phyloP scores from a whole-genome alignment of 2,329 filamentous ascomycete species.

The Ophiostoma australiae region DNA sequence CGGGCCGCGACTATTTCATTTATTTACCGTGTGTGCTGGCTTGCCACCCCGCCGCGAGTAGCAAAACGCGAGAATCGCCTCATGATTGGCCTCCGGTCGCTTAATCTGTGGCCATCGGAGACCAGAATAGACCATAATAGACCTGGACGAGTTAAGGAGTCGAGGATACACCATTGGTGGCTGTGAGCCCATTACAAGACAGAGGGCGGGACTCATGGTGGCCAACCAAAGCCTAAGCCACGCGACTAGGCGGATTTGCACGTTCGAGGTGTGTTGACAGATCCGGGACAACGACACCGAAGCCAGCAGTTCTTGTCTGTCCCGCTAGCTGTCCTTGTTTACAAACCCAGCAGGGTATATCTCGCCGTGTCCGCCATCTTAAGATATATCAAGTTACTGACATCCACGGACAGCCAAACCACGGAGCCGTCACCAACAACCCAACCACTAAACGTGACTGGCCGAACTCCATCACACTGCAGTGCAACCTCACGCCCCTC shows the following conservation, averaged over 20 bases:
- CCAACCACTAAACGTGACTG: neutral
- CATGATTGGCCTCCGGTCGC: neutral
- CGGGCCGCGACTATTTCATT: slow-evolving; percentile 12
- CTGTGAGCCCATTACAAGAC: neutral
- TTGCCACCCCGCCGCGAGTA: neutral
- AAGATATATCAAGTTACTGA: neutral
- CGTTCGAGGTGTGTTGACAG: neutral
- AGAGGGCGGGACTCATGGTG: neutral
- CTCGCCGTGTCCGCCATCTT: neutral
- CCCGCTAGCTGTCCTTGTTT: neutral
- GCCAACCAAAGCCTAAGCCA: slow-evolving; percentile 6
- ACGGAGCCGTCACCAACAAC: neutral
- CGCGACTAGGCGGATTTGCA: neutral
- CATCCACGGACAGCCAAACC: neutral
- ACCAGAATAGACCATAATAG: neutral
- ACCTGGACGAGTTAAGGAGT: neutral
- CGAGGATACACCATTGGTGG: neutral
- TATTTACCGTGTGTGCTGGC: neutral
- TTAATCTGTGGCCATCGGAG: neutral
- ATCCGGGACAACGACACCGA: neutral
- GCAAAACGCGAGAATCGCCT: neutral
- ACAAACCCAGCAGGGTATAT: neutral
- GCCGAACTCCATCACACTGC: neutral
- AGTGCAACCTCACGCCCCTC: slow-evolving; percentile 3
- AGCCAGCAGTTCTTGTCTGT: neutral